Percentiles rank a stretch among this genome's conserved stretches.
phyloP scores from a whole-genome alignment of 352 stramenopile species.

The Plasmopara muralis region DNA sequence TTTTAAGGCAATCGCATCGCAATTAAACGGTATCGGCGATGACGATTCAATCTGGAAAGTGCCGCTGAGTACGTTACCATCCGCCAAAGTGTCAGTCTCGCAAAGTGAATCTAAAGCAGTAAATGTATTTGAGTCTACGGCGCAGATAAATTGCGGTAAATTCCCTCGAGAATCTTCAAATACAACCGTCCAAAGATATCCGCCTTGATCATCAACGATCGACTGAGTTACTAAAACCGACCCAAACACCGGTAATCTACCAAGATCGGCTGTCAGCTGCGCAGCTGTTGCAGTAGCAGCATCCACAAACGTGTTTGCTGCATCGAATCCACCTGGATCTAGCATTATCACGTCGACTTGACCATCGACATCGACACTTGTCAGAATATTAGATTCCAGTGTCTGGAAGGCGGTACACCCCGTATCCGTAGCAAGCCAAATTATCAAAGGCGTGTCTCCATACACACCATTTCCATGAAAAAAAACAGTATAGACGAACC shows the following conservation, averaged over 20 bases:
- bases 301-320: conserved; percentile 45
- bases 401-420: conserved; percentile 54
- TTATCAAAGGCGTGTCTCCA: conserved; percentile 22
- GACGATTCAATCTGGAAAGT: conserved; percentile 67
- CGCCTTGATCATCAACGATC: conserved; percentile 57
- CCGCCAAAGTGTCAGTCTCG: conserved; percentile 53
- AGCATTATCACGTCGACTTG: conserved; percentile 32
- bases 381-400: conserved; percentile 56
- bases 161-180: conserved; percentile 65
- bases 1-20: conserved; percentile 39
- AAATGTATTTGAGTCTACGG: conserved; percentile 45
- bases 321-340: conserved; percentile 43
- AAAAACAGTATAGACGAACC: conserved; percentile 62
- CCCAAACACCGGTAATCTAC: conserved; percentile 54
- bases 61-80: conserved; percentile 68
- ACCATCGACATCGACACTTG: conserved; percentile 24
- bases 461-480: conserved; percentile 74
- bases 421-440: conserved; percentile 7
- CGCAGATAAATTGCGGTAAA: conserved; percentile 72
- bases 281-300: conserved; percentile 33
- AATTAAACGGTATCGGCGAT: conserved; percentile 49
- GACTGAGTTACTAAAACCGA: conserved; percentile 58
- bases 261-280: conserved; percentile 40
- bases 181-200: conserved; percentile 70
- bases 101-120: conserved; percentile 25